A percentile compares a stretch with the other conserved stretches of the same genome.
These are phyloP conservation scores for Neotropicomus parvogracilis DNA, from an alignment of 1,284 basidiomycete species.

Conservation along the genomic window DNA sequence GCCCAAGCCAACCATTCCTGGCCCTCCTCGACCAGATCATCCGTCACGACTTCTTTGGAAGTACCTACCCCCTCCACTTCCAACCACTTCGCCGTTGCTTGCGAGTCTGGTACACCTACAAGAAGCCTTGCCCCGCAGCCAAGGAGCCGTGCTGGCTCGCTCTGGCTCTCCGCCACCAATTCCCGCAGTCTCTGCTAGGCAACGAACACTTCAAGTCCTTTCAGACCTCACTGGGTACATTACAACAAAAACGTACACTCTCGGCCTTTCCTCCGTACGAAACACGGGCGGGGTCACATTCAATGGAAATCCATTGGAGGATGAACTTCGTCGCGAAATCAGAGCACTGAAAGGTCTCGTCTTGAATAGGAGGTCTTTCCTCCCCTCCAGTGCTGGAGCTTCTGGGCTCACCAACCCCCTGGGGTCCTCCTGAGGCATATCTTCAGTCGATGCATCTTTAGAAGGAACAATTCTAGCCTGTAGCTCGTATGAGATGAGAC, in stretches of 20 bases:
- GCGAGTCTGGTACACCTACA: constrained; percentile 46
- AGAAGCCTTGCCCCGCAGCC: constrained; percentile 37
- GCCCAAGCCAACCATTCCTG: constrained; percentile 12
- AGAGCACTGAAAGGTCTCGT: constrained; percentile 54
- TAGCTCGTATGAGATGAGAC: neutral
- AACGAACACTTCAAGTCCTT: constrained; percentile 46
- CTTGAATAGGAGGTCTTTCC: constrained; percentile 41
- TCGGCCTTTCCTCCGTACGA: constrained; percentile 22
- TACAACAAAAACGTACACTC: constrained; percentile 45
- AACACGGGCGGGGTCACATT: constrained; percentile 5
- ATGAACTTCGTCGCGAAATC: constrained; percentile 51
- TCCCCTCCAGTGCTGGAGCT: constrained; percentile 14
- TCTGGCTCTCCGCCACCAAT: constrained; percentile 24
- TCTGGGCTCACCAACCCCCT: constrained; percentile 4
- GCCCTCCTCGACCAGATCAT: constrained; percentile 18
- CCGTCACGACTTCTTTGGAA: constrained; percentile 46
- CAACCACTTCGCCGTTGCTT: constrained; percentile 43
- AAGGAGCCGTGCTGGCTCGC: constrained; percentile 34
- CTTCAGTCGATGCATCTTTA: neutral
- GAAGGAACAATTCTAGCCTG: neutral
- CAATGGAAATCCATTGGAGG: constrained; percentile 28
- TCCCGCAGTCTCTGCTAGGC: constrained; percentile 32
- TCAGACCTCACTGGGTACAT: constrained; percentile 53
- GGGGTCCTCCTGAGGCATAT: constrained; percentile 3
- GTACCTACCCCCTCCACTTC: constrained; percentile 43